Evolutionary conservation across 1,284 basidiomycete species (phyloP).

Genomic region (Cutaneotrichosporon arboriforme): DNA sequence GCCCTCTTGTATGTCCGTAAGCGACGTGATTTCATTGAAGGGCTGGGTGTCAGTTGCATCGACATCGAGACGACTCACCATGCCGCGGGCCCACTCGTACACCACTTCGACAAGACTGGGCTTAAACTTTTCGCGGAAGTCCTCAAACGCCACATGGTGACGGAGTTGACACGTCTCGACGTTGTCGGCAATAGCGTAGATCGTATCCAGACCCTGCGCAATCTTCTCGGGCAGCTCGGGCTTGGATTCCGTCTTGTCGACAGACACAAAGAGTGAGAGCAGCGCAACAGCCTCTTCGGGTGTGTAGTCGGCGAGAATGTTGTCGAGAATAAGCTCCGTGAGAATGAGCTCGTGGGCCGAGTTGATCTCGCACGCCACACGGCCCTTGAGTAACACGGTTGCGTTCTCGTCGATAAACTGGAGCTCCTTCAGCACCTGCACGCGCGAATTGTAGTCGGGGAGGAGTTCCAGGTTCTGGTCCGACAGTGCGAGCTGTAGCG

Average conservation of each 20-base stretch:
- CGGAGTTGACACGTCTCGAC: conserved; percentile 72
- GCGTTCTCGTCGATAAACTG: conserved; percentile 90
- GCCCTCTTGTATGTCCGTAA: conserved; percentile 95
- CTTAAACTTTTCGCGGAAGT: conserved; percentile 68
- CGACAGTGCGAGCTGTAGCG: conserved; percentile 73
- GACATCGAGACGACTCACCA: conserved; percentile 56
- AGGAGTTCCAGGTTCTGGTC: conserved; percentile 96
- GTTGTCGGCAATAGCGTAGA: conserved; percentile 74
- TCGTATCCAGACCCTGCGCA: conserved; percentile 63
- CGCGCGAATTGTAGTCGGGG: conserved; percentile 93
- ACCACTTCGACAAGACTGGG: conserved; percentile 91
- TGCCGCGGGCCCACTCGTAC: conserved; percentile 97
- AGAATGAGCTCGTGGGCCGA: conserved; percentile 91
- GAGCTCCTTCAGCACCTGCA: conserved; percentile 83
- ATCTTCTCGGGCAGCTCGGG: conserved; percentile 73
- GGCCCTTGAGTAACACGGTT: conserved; percentile 90
- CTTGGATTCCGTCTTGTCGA: conserved; percentile 89
- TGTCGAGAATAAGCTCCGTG: conserved; percentile 95
- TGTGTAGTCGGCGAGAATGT: conserved; percentile 80
- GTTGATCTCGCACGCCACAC: conserved; percentile 99
- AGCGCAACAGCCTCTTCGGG: conserved; percentile 97
- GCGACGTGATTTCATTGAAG: conserved; percentile 83
- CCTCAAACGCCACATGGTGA: conserved; percentile 72
- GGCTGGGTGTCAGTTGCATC: conserved; percentile 56
- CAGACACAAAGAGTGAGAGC: conserved; percentile 92